These are phyloP conservation scores for Cyphellophora attinorum DNA, from an alignment of 2,329 filamentous ascomycete species.

Conservation along the genomic window DNA sequence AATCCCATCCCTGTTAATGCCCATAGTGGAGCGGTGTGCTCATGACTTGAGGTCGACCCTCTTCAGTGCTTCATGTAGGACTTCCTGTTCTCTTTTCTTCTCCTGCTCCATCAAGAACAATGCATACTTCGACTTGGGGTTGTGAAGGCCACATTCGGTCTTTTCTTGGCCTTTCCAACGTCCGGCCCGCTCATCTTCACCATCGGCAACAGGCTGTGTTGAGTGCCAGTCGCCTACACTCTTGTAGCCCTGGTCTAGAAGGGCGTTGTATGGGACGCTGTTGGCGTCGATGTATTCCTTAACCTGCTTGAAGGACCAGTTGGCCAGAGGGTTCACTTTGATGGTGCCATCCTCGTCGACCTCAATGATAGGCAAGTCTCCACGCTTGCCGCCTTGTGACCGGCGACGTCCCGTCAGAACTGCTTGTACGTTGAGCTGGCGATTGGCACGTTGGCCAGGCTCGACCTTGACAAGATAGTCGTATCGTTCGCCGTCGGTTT, in stretches of 20 bases:
- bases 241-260: slow-evolving; percentile 94
- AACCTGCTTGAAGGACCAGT: slow-evolving; percentile 88
- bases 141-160: slow-evolving; percentile 98
- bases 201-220: slow-evolving; percentile 77
- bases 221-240: slow-evolving; percentile 98
- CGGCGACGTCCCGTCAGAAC: slow-evolving; percentile 85
- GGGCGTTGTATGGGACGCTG: slow-evolving; percentile 83
- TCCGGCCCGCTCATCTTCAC: slow-evolving; percentile 90
- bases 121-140: slow-evolving; percentile 88
- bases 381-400: slow-evolving; percentile 87
- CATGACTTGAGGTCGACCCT: slow-evolving; percentile 11
- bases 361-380: slow-evolving; percentile 83
- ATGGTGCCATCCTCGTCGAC: slow-evolving; percentile 82
- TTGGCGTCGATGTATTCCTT: slow-evolving; percentile 77
- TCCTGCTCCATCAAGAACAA: slow-evolving; percentile 71
- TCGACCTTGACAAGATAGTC: slow-evolving; percentile 98
- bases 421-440: slow-evolving; percentile 76
- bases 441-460: slow-evolving; percentile 83
- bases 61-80: slow-evolving; percentile 34
- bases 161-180: slow-evolving; percentile 95
- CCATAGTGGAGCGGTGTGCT: background rate
- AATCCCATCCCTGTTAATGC: background rate
- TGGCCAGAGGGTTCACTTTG: slow-evolving; percentile 95
- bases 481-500: slow-evolving; percentile 78
- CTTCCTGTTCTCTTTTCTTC: slow-evolving; percentile 53